Evolutionary conservation across 2,329 filamentous ascomycete species (phyloP).

Genomic region (Talaromyces sp.): DNA sequence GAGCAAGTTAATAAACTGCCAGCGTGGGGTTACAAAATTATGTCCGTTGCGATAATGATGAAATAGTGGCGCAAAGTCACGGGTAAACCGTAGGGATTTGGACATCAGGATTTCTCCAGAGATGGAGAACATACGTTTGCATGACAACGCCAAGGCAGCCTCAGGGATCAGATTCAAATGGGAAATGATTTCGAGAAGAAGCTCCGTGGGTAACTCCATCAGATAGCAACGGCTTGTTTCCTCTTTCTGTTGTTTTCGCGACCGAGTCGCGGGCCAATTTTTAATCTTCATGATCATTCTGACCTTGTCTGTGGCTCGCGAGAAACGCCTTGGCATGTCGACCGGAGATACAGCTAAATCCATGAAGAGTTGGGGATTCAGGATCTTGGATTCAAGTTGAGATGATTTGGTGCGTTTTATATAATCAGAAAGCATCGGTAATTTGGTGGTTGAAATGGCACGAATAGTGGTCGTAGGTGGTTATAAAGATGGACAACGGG

Average conservation of each 20-base stretch:
- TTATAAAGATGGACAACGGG: slow-evolving; percentile 19
- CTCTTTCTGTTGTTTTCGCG: slow-evolving; percentile 18
- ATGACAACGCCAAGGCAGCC: slow-evolving; percentile 42
- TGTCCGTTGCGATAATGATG: slow-evolving; percentile 43
- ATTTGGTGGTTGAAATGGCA: background rate
- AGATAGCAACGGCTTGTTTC: slow-evolving; percentile 32
- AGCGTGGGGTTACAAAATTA: slow-evolving; percentile 39
- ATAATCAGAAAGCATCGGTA: slow-evolving; percentile 17
- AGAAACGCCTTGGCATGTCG: slow-evolving; percentile 33
- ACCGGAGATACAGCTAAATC: slow-evolving; percentile 18
- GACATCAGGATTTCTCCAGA: slow-evolving; percentile 33
- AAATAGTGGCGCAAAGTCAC: slow-evolving; percentile 44
- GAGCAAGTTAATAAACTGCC: slow-evolving; percentile 40
- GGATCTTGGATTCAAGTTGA: slow-evolving; percentile 10
- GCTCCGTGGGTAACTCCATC: slow-evolving; percentile 42
- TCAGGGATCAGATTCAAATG: slow-evolving; percentile 38
- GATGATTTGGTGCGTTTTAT: slow-evolving; percentile 10
- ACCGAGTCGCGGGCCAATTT: slow-evolving; percentile 26
- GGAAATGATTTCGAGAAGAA: slow-evolving; percentile 41
- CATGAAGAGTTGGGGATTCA: slow-evolving; percentile 16
- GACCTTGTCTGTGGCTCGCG: slow-evolving; percentile 33
- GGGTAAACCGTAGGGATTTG: slow-evolving; percentile 39
- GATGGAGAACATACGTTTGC: slow-evolving; percentile 40
- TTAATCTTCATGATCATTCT: slow-evolving; percentile 32
- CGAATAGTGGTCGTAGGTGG: slow-evolving; percentile 1